Conservation (phyloP, 495 filamentous ascomycete genomes). For the Extremus antarcticus region DNA sequence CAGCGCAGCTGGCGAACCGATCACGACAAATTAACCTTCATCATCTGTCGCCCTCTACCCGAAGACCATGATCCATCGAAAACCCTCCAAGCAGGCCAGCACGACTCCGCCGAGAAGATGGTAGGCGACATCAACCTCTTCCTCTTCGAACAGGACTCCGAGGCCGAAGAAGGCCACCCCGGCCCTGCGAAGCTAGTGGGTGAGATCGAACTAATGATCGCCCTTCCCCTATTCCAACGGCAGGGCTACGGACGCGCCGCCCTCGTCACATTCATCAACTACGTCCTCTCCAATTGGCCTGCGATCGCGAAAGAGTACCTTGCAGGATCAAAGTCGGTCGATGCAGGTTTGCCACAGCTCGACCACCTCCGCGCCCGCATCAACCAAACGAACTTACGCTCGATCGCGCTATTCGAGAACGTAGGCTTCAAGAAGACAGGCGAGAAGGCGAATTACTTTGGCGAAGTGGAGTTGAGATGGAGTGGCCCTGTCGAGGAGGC, state of each 20-base stretch:
- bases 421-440: slow-evolving; percentile 42
- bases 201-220: slow-evolving; percentile 87
- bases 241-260: slow-evolving; percentile 55
- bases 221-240: slow-evolving; percentile 44
- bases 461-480: slow-evolving; percentile 49
- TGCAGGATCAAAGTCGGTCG: neutral
- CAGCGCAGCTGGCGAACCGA: slow-evolving; percentile 71
- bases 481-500: neutral
- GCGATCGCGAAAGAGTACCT: slow-evolving; percentile 51
- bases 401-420: slow-evolving; percentile 50
- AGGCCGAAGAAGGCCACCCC: slow-evolving; percentile 27
- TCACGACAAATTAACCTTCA: slow-evolving; percentile 65
- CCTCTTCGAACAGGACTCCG: slow-evolving; percentile 43
- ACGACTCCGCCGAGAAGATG: slow-evolving; percentile 52
- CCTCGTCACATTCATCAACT: slow-evolving; percentile 57
- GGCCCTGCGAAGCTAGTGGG: slow-evolving; percentile 40
- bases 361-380: slow-evolving; percentile 51
- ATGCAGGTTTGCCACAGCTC: slow-evolving; percentile 1
- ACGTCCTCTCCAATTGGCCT: slow-evolving; percentile 40
- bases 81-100: slow-evolving; percentile 9
- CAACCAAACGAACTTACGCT: slow-evolving; percentile 41
- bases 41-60: slow-evolving; percentile 38
- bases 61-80: neutral
- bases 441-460: slow-evolving; percentile 50
- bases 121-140: slow-evolving; percentile 84